Evolutionary conservation across 768 basidiomycete genomes (phyloP).

Genomic region (Pisolithus tinctorius): DNA sequence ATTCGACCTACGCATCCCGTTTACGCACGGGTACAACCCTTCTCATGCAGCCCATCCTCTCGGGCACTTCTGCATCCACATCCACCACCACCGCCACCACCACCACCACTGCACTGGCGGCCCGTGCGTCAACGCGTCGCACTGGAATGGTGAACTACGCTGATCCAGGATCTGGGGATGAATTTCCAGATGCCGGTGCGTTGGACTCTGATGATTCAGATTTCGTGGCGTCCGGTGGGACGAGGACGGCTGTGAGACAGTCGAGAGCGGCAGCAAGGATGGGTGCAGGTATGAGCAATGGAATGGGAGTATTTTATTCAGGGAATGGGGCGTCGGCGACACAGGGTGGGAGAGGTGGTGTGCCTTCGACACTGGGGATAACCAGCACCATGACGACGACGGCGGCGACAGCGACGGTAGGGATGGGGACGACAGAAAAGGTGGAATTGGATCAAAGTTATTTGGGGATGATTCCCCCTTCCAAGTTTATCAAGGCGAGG

Average conservation of each 20-base stretch:
- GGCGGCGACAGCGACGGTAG: conserved; percentile 15
- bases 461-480: conserved; percentile 78
- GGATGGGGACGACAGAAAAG: conserved; percentile 31
- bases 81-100: conserved; percentile 17
- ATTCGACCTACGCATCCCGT: conserved; percentile 84
- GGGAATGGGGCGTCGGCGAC: conserved; percentile 34
- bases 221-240: conserved; percentile 61
- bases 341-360: too few species aligned
- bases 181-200: conserved; percentile 73
- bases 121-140: conserved; percentile 47
- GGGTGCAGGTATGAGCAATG: conserved; percentile 37
- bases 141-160: conserved; percentile 80
- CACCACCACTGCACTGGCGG: conserved; percentile 26
- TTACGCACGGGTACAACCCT: conserved; percentile 84
- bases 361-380: too few species aligned
- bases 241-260: conserved; percentile 50
- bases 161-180: conserved; percentile 79
- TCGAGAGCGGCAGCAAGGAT: conserved; percentile 30
- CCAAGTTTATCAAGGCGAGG: conserved; percentile 63
- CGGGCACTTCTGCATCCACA: too few species aligned
- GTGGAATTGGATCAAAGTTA: conserved; percentile 83
- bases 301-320: conserved; percentile 52
- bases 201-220: conserved; percentile 83
- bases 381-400: conserved; percentile 1
- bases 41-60: conserved; percentile 80